Evolutionary conservation across 2,329 filamentous ascomycete species (phyloP), one percentile per base, ranked within the genome.

Genomic region (Nigrospora sphaerica): DNA sequence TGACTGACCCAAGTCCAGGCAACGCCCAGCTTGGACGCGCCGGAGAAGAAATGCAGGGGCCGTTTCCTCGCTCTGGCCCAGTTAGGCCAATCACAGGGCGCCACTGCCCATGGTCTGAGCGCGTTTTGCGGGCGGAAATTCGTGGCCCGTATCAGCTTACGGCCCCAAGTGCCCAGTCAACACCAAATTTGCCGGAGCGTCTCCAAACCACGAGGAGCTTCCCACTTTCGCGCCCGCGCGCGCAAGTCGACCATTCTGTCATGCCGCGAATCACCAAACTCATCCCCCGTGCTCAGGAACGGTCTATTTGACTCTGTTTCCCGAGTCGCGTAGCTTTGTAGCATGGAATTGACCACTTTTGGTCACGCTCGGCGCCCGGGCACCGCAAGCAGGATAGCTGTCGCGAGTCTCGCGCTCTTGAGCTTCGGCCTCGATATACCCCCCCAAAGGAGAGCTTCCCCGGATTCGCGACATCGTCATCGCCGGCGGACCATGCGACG

Each of bases 401-500:
- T 18, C 9, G 17, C 42, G 38, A 41, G 13, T 39, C 44, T 54
- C 49, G 49, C 46, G 47, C 51, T 51, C 41, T 50, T 40, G 34
- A 50, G 55, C 39, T 45, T 49, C 53, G 39, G 53, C 58, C 62
- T 62, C 56, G 57, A 61, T 51, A 47, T 52, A 37, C 46, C 56
- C 48, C 54, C 55, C 46, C 50, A 49, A 42, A 45, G 48, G 52
- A 49, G 52, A 47, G 46, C 49, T 54, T 23, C 55, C 54, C 59
- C 55, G 54, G 54, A 58, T 58, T 54, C 54, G 12, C 49, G 61
- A 58, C 59, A 60, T 58, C 58, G 57, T 61, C 61, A 56, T 57
- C 59, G 60, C 55, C 61, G 60, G 59, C 62, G 61, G 52, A 53
- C 47, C 44, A 62, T 63, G 61, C 61, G 61, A 60, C 61, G 63